A percentile compares a stretch with the other conserved stretches of the same genome.
phyloP scores from a whole-genome alignment of 805 yeast genomes.

The Diddensiella transvaalensis region DNA sequence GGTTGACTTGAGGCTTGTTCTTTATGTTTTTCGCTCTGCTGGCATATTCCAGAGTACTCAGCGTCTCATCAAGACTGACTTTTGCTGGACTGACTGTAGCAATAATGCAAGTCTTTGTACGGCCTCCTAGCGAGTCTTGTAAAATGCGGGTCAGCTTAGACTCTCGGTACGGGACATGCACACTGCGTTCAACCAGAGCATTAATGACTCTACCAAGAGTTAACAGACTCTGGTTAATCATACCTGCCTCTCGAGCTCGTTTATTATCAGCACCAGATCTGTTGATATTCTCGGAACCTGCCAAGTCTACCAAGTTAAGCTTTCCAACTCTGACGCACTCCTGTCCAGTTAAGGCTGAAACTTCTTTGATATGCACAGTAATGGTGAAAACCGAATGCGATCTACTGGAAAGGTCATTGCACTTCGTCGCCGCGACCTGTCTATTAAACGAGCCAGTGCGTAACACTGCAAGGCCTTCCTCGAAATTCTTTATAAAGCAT shows the following conservation, averaged over 20 bases:
- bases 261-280: slow-evolving; percentile 81
- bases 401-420: slow-evolving; percentile 71
- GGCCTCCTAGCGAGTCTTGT: slow-evolving; percentile 83
- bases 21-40: slow-evolving; percentile 76
- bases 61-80: slow-evolving; percentile 72
- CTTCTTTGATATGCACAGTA: slow-evolving; percentile 53
- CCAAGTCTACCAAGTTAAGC: slow-evolving; percentile 82
- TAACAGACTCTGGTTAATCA: slow-evolving; percentile 80
- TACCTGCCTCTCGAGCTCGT: slow-evolving; percentile 88
- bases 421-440: slow-evolving; percentile 69
- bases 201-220: slow-evolving; percentile 87
- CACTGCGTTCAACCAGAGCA: slow-evolving; percentile 53
- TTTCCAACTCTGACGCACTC: slow-evolving; percentile 57
- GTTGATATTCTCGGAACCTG: slow-evolving; percentile 86
- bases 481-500: slow-evolving; percentile 43
- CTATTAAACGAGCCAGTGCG: slow-evolving; percentile 57
- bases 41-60: slow-evolving; percentile 82
- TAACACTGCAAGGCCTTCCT: slow-evolving; percentile 48
- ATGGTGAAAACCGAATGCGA: slow-evolving; percentile 77
- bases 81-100: slow-evolving; percentile 84
- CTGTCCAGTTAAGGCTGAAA: slow-evolving; percentile 44
- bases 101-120: slow-evolving; percentile 77
- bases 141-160: slow-evolving; percentile 71
- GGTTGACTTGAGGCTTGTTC: slow-evolving; percentile 63
- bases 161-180: slow-evolving; percentile 80